Base-by-base conservation (phyloP, 345 rosid species). In the Cardamine resedifolia region DNA sequence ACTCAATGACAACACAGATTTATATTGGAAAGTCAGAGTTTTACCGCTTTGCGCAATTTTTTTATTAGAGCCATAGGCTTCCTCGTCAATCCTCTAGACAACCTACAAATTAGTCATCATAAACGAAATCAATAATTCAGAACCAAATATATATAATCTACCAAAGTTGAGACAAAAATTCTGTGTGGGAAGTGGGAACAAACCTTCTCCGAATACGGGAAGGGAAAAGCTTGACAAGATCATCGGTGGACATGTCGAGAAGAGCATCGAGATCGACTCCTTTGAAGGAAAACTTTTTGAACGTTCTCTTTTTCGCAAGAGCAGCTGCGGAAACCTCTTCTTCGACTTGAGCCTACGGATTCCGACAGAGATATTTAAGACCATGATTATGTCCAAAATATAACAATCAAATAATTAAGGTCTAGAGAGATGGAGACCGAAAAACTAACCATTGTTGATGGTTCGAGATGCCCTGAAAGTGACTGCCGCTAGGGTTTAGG, bases 261-360 rank as follows among this genome's bases (percentile, higher is more conserved):
- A 56, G 91, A 57, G 89, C 87, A 41, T 88, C 95, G 30, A 68
- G 72, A 43, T 68, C 94, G 31, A 88, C 95, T 36, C 91, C 88
- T 70, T 86, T 81, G 84, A 77, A 88, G 43, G 88, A 81, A 63
- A 88, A 88, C 83, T 83, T 88, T 80, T 85, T 86, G 80, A 88
- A 88, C 53, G 95, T 88, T 77, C 91, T 86, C 89, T 86, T 85
- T 81, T 85, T 85, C 20, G 84, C 84, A 73, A 59, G 70, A 5
- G 77, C 87, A 7, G 80, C 67, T 47, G 41, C 21, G 12, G 70
- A 73, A 36, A 75, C 88, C 28, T 81, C 85, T 26, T 56, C 38
- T 44, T 83, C 84, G 52, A 56, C 23, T 56, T 56, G 4, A 56
- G 82, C 88, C 87, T 81, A 50, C 43, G 3, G 15, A 56, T 56